A percentile compares a stretch with the other conserved stretches of the same genome.
phyloP scores from a whole-genome alignment of 164 flowering plant species.

The Vitis rupestris region DNA sequence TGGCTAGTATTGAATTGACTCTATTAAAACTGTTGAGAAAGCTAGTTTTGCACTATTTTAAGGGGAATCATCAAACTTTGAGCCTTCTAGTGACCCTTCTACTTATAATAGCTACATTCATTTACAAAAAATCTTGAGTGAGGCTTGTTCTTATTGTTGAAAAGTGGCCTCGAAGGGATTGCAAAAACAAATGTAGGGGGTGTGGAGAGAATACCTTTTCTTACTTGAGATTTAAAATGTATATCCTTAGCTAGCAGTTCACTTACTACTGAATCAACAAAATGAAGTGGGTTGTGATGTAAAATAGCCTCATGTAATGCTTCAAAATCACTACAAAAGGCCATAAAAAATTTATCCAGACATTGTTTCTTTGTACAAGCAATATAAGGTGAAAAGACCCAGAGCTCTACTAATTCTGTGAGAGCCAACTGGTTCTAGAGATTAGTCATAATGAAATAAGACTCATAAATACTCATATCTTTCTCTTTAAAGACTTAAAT shows the following conservation, averaged over 20 bases:
- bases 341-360: not conserved
- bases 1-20: too few species aligned
- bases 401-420: not conserved
- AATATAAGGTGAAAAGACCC: not conserved
- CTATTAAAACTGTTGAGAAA: too few species aligned
- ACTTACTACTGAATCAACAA: conserved; percentile 3
- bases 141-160: too few species aligned
- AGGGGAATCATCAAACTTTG: too few species aligned
- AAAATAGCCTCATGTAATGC: not conserved
- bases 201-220: not conserved
- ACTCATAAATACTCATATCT: too few species aligned
- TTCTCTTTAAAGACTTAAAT: too few species aligned
- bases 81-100: too few species aligned
- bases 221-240: not conserved
- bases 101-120: too few species aligned
- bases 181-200: not conserved
- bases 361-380: not conserved
- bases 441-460: too few species aligned
- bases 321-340: conserved; percentile 3
- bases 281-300: not conserved
- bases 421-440: not conserved
- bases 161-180: too few species aligned
- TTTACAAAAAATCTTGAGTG: too few species aligned
- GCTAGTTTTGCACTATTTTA: too few species aligned
- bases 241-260: conserved; percentile 9